Evolutionary conservation across 2,329 filamentous ascomycete genomes (phyloP).

Genomic region (Clarireedia homoeocarpa): DNA sequence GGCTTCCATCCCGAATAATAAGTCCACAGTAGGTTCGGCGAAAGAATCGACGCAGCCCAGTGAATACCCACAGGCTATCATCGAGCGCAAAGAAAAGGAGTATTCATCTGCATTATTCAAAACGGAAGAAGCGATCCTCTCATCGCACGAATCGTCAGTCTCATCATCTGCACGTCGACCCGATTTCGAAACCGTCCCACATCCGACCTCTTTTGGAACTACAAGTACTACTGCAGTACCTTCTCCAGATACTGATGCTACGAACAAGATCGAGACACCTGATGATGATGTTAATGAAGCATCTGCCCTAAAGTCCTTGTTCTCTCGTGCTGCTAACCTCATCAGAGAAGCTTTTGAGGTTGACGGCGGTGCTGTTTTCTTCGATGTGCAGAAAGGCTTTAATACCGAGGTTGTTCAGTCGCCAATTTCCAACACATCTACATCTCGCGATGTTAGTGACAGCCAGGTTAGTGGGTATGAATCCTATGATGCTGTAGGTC

Average conservation of each 20-base stretch:
- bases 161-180: slow-evolving; percentile 7
- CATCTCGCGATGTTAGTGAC: slow-evolving; percentile 6
- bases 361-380: slow-evolving; percentile 28
- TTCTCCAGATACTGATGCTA: slow-evolving; percentile 14
- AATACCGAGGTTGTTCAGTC: background rate
- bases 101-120: slow-evolving; percentile 17
- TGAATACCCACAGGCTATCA: slow-evolving; percentile 4
- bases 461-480: slow-evolving; percentile 4
- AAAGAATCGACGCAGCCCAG: slow-evolving; percentile 8
- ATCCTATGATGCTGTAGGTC: too few relatives aligned
- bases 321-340: slow-evolving; percentile 28
- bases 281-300: slow-evolving; percentile 19
- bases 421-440: background rate
- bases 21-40: slow-evolving; percentile 17
- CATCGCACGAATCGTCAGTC: background rate
- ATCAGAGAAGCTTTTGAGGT: slow-evolving; percentile 30
- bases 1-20: slow-evolving; percentile 12
- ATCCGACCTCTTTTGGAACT: slow-evolving; percentile 14
- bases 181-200: slow-evolving; percentile 11
- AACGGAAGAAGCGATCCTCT: slow-evolving; percentile 15
- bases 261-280: slow-evolving; percentile 10
- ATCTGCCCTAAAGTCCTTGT: slow-evolving; percentile 22
- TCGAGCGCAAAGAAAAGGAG: slow-evolving; percentile 22
- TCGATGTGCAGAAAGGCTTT: slow-evolving; percentile 27
- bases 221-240: slow-evolving; percentile 14